Conservation (phyloP, 2,329 filamentous ascomycete species). For the Colletotrichum cordylinicola region DNA sequence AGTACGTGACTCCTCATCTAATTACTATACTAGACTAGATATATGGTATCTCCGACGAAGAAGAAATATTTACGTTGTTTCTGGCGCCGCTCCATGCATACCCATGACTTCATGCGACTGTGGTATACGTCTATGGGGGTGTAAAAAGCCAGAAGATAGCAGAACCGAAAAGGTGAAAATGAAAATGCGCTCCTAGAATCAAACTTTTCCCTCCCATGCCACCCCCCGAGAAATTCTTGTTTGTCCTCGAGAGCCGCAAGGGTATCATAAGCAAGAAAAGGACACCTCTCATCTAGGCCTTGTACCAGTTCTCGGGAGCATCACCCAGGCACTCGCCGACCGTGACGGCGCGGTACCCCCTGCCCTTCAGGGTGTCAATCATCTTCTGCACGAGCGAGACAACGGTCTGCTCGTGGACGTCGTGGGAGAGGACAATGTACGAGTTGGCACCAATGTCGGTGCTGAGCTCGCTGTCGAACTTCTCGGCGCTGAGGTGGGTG, state of each 20-base stretch:
- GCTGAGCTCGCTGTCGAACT: conserved; percentile 32
- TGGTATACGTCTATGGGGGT: background rate
- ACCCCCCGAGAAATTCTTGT: background rate
- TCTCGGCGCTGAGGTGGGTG: conserved; percentile 51
- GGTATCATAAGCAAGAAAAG: background rate
- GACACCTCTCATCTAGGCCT: background rate
- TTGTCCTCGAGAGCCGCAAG: background rate
- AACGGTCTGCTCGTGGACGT: conserved; percentile 48
- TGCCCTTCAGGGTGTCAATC: conserved; percentile 41
- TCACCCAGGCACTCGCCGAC: conserved; percentile 65
- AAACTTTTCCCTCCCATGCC: background rate
- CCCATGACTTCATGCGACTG: background rate
- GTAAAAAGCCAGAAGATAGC: background rate
- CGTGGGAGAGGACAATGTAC: conserved; percentile 59
- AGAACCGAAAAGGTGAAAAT: background rate
- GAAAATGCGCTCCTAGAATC: background rate
- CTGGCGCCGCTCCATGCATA: background rate
- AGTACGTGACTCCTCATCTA: background rate
- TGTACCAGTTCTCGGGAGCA: conserved; percentile 56
- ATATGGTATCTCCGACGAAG: background rate
- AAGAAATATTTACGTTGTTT: background rate
- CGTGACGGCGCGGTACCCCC: conserved; percentile 55
- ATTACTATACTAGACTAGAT: background rate
- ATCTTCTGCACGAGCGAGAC: conserved; percentile 33
- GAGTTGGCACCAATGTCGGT: conserved; percentile 27